Conservation (phyloP, 2,329 filamentous ascomycete genomes). For the Xylariales sp. region DNA sequence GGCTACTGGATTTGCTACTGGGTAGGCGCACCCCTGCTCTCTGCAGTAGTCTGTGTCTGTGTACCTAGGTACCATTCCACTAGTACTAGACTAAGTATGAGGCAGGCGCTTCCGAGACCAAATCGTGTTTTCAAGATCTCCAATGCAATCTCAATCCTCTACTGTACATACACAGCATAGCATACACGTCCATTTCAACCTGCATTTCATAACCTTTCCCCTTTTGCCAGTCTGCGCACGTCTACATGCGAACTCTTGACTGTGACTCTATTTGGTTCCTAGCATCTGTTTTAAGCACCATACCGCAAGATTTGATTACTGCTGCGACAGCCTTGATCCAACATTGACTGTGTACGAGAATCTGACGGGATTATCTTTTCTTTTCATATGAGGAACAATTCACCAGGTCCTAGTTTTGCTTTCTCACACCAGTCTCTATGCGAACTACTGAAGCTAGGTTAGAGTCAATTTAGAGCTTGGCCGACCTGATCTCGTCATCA, state of each 20-base stretch:
- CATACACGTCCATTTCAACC: conserved; percentile 15
- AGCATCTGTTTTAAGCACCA: conserved; percentile 4
- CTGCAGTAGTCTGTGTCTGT: no score
- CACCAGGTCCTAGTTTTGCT: conserved; percentile 10
- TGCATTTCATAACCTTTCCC: conserved; percentile 14
- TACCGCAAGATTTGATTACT: background rate
- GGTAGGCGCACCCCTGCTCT: conserved; percentile 16
- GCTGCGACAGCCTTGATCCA: no score
- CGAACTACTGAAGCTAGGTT: conserved; percentile 20
- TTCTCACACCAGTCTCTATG: conserved; percentile 24
- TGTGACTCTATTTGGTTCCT: conserved; percentile 10
- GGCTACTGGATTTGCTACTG: background rate
- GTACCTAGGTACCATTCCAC: no score
- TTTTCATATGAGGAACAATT: conserved; percentile 7
- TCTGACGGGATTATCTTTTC: background rate
- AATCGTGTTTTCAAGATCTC: conserved; percentile 39
- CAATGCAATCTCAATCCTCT: conserved; percentile 48
- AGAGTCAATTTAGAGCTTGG: conserved; percentile 2
- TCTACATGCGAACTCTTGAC: background rate
- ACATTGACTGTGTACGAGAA: conserved; percentile 16
- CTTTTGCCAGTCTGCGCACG: background rate
- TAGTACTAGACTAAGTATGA: background rate
- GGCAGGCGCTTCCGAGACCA: conserved; percentile 29
- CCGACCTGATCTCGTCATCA: conserved; percentile 26
- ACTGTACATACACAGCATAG: conserved; percentile 24